A percentile compares a stretch with the other conserved stretches of the same genome.
phyloP scores from a whole-genome alignment of 2,329 filamentous ascomycete species.

The Tolypocladium sp. region DNA sequence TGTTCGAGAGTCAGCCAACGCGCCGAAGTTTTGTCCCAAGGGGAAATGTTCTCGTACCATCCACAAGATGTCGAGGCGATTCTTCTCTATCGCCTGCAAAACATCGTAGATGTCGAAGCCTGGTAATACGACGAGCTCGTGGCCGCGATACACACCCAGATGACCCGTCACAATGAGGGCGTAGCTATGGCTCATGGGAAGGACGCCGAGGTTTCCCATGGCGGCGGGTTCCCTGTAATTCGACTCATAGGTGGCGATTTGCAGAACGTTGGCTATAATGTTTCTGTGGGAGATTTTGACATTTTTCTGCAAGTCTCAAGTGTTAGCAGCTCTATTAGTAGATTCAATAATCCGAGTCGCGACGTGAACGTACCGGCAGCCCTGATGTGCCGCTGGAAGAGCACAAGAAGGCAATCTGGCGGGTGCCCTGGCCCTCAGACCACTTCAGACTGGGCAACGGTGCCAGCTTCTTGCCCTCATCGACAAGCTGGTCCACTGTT shows the following conservation, averaged over 20 bases:
- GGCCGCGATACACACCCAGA: constrained; percentile 56
- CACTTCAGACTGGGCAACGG: constrained; percentile 43
- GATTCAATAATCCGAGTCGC: fast-evolving
- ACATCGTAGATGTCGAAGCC: constrained; percentile 62
- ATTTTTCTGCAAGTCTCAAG: constrained; percentile 46
- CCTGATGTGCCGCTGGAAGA: constrained; percentile 69
- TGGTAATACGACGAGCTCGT: constrained; percentile 59
- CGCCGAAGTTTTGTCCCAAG: background rate
- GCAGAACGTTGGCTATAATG: constrained; percentile 63
- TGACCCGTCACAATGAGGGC: constrained; percentile 63
- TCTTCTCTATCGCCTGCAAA: constrained; percentile 54
- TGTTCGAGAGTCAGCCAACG: background rate
- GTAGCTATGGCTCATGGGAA: constrained; percentile 75
- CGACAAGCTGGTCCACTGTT: constrained; percentile 54
- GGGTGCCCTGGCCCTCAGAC: constrained; percentile 49
- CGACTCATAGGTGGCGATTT: constrained; percentile 38
- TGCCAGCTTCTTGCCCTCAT: constrained; percentile 34
- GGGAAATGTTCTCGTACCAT: constrained; percentile 32
- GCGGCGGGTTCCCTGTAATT: background rate
- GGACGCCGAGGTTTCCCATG: constrained; percentile 45
- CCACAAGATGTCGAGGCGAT: constrained; percentile 58
- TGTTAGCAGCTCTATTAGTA: background rate
- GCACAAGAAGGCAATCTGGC: constrained; percentile 60
- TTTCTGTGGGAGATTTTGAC: constrained; percentile 72
- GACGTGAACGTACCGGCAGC: constrained; percentile 39